Conservation (phyloP, 176 grass and related monocot genomes). For the Bonia amplexicaulis region DNA sequence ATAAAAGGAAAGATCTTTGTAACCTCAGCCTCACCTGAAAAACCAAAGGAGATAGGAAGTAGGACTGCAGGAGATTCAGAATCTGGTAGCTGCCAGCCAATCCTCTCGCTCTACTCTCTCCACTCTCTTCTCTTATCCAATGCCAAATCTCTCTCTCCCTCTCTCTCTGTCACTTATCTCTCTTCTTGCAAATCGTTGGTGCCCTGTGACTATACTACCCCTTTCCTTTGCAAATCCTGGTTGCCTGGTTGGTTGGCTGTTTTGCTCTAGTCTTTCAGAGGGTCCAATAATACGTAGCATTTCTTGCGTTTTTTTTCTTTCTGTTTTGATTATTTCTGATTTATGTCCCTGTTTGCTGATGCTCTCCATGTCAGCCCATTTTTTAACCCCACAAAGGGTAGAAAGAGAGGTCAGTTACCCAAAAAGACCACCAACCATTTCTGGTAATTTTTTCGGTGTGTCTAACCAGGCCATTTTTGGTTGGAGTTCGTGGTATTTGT, state of each 20-base stretch:
- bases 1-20: constrained; percentile 20
- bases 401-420: not conserved
- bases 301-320: not conserved
- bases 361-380: not conserved
- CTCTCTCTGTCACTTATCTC: constrained; percentile 16
- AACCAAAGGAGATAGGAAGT: not conserved
- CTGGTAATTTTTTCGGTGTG: not conserved
- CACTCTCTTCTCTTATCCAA: constrained; percentile 10
- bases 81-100: constrained; percentile 25
- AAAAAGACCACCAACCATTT: constrained; percentile 1
- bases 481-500: not conserved
- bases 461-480: not conserved
- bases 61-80: constrained; percentile 35
- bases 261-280: constrained; percentile 1
- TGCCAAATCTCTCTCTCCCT: not conserved
- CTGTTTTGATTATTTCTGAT: constrained; percentile 11
- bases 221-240: not conserved
- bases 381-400: not conserved
- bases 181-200: constrained; percentile 39
- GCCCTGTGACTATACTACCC: not conserved
- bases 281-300: constrained; percentile 7
- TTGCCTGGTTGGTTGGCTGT: not conserved
- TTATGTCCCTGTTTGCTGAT: not conserved
- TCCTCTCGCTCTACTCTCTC: constrained; percentile 1
- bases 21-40: constrained; percentile 27